Evolutionary conservation across 306 rosid species (phyloP), one percentile per base, ranked within the genome.

Genomic region (Corylus americana): DNA sequence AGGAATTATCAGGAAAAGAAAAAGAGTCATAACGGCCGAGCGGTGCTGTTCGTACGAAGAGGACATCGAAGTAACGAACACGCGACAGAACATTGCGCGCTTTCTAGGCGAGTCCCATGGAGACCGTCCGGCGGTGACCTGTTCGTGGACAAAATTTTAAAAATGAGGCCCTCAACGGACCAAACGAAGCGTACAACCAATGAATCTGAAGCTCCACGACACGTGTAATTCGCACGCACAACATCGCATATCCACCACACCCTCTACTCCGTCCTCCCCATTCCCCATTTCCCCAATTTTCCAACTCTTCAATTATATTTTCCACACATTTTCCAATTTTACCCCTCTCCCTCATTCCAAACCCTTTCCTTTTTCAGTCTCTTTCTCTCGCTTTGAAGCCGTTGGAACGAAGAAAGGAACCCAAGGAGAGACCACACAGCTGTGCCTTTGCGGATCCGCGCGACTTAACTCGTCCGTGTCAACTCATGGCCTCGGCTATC

Each of bases 401-500:
- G 79, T 85, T 54, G 80, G 80, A 75, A 58, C 53, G 39, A 71
- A 20, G 80, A 83, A 78, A 71, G 68, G 55, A 51, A 29, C 80
- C 55, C 11, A 4, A 55, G 73, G 42, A 45, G 55, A 12, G 57
- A 17, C 5, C 11, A 20, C 20, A 48, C 8, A n/a, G 11, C 13
- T 62, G 42, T 29, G 51, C 55, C 29, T 18, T 63, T 70, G 37
- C 78, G 73, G 85, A 85, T 87, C 90, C 58, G 73, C 48, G 83
- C 81, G 74, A 86, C 67, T 71, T 70, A 55, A 57, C 80, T 72
- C 77, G 50, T 51, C 47, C 80, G 74, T 62, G 75, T 39, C 59
- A 58, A 75, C 17, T 76, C 73, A 92, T 92, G 97, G 86, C 88
- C 70, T 74, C 92, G 55, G 78, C 86, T 29, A 51, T 77, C 87